Evolutionary conservation across 2,329 filamentous ascomycete genomes (phyloP), one percentile per base, ranked within the genome.

Genomic region (Coniella vitis): DNA sequence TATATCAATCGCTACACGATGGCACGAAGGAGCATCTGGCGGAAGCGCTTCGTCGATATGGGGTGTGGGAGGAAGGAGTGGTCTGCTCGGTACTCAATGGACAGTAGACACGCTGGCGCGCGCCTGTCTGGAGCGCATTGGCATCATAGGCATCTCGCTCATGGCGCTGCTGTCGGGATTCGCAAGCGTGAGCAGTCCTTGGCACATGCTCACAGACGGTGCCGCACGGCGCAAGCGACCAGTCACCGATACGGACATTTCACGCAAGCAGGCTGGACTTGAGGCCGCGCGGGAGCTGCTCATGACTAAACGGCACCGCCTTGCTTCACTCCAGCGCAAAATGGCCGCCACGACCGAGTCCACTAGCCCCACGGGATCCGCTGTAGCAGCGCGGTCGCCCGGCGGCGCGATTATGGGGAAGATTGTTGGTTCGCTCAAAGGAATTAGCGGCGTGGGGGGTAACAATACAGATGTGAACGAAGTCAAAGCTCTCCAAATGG

Each of bases 111-210:
- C 64, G 1, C 58, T 79, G 42, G 71, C 71, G 14, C 67, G 74
- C 38, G 79, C 74, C 8, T 83, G 79, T 55, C 67, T 84, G 32
- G 79, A 83, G 62, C 68, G 89, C 38, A 82, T 95, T 21, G 89
- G 88, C 12, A 84, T 95, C 36, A 88, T 94, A 54, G 89, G 89
- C 3, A 89, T 93, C 48, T 83, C 85, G 41, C 69, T 93, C 46
- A 94, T 95, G 87, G 89, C 88, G 14, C 75, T 90, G 13, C 71
- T 95, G n/a, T 88, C 88, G 7, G 89, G 89, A 0, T 95, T 94
- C 59, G 89, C 89, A 5, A 87, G 87, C n/a, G 86, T 94, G 31
- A 90, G 86, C 20, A 85, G 86, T 1, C 81, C 90, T 1, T 95
- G 89, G 87, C 86, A 94, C 61, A 87, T 81, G 1, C 88, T 94